Percentiles rank a stretch among this genome's conserved stretches.
phyloP scores from a whole-genome alignment of 495 filamentous ascomycete species.

The Cenococcum geophilum region DNA sequence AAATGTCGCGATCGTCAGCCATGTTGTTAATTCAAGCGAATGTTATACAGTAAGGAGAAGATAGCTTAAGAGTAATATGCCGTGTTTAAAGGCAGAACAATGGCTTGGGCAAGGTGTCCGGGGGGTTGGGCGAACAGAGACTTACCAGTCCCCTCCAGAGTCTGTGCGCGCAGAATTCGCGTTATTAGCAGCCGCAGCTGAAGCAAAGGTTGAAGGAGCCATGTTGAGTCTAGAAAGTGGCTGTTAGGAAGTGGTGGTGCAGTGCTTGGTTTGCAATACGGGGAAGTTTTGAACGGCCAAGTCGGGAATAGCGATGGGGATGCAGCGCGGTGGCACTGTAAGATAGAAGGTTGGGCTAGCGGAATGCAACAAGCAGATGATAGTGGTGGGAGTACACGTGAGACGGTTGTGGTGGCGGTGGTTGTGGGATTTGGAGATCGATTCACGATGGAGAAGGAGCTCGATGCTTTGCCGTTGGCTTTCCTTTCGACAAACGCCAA shows the following conservation, averaged over 20 bases:
- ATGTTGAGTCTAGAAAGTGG: constrained; percentile 22
- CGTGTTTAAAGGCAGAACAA: constrained; percentile 1
- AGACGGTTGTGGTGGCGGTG: not conserved
- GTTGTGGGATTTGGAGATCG: not conserved
- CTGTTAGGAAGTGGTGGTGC: constrained; percentile 3
- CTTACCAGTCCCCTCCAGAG: constrained; percentile 36
- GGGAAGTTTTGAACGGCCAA: not conserved
- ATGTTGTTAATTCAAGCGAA: not conserved
- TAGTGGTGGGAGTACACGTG: not conserved
- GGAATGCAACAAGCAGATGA: not conserved
- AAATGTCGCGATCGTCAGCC: not conserved
- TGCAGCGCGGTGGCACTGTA: not conserved
- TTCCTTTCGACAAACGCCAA: no score
- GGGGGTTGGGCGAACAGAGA: not conserved
- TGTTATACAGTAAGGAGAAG: constrained; percentile 4
- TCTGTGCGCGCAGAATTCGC: constrained; percentile 34
- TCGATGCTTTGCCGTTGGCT: not conserved
- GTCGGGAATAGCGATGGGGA: not conserved
- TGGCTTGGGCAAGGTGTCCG: not conserved
- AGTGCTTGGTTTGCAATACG: not conserved
- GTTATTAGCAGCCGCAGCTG: constrained; percentile 38
- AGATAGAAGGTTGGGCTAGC: no score
- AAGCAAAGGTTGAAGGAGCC: constrained; percentile 41
- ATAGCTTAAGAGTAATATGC: not conserved
- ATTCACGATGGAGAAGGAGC: constrained; percentile 3